Evolutionary conservation across 1,139 yeast genomes (phyloP), one percentile per base, ranked within the genome.

Genomic region (Candida albicans): DNA sequence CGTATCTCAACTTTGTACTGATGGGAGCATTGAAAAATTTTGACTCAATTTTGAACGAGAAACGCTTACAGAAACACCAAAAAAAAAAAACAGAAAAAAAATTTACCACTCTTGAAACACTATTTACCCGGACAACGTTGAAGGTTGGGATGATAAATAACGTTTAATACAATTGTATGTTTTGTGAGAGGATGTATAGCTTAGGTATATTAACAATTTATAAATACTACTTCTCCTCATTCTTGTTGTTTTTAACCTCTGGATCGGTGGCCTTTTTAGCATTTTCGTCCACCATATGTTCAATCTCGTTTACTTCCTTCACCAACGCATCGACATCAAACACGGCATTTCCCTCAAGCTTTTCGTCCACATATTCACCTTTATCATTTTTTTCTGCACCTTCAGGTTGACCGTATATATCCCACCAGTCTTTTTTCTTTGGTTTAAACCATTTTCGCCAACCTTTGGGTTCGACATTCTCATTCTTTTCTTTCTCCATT

Each of bases 381-480:
- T 41, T 42, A 28, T 40, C 41, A 15, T 51, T 51, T 15, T 47
- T 52, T n/a, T 51, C 53, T 33, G 51, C 45, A 32, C 44, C 59
- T 43, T 50, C 37, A n/a, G 44, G 31, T 40, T 72, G 75, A 27
- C 74, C 77, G 51, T 83, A 82, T 58, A 82, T 79, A 43, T 83
- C 91, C 96, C 89, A 89, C 96, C 97, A 90, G 55, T 79, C 88
- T 63, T 79, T 87, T 69, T 82, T 82, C 61, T 86, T 85, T 2
- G 93, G 90, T 51, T 78, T 81, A 64, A 87, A 79, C 84, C 89
- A 79, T 48, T 71, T 73, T 35, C 79, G 79, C 82, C 89, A 81
- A 18, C 65, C 69, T 54, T 71, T 68, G 51, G 71, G 68, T 35
- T 56, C 59, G 14, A 55, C 55, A 43, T 56, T 60, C 49, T 62